phyloP scores from a whole-genome alignment of 2,329 filamentous ascomycete species.

The Rutstroemia sydowiana region DNA sequence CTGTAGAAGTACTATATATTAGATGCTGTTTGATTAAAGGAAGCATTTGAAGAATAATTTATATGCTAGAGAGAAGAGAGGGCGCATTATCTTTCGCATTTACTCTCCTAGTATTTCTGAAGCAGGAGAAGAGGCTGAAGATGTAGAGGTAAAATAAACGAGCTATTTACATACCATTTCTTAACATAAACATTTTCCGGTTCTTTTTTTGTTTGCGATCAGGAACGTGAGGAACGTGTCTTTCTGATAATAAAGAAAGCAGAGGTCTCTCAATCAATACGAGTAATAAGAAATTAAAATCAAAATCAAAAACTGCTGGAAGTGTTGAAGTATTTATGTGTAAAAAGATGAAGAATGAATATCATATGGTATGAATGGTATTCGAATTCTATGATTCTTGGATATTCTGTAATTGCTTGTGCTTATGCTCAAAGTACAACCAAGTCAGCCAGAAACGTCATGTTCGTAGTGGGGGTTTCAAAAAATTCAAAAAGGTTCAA shows the following conservation, averaged over 20 bases:
- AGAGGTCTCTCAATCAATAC: background rate
- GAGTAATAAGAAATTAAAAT: no score
- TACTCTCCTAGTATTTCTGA: no score
- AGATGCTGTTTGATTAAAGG: background rate
- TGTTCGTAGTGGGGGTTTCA: background rate
- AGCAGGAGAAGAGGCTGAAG: background rate
- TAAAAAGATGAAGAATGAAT: no score
- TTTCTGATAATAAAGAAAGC: background rate
- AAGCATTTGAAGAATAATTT: no score
- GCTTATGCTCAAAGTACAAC: no score
- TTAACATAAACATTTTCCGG: constrained; percentile 37
- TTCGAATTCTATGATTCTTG: no score
- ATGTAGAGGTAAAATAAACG: constrained; percentile 7
- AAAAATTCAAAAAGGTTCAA: background rate
- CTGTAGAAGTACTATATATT: constrained; percentile 37
- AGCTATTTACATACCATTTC: constrained; percentile 33
- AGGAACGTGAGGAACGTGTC: background rate
- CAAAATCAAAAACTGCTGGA: no score
- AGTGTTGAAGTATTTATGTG: background rate
- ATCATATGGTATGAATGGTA: no score
- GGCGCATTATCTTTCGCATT: no score
- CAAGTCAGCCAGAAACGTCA: constrained; percentile 8
- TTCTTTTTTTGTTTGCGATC: constrained; percentile 2
- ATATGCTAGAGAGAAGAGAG: no score
- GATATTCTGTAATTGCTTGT: no score